Evolutionary conservation across 2,329 filamentous ascomycete genomes (phyloP).

Genomic region (Hymenotorrendiella dingleyae): DNA sequence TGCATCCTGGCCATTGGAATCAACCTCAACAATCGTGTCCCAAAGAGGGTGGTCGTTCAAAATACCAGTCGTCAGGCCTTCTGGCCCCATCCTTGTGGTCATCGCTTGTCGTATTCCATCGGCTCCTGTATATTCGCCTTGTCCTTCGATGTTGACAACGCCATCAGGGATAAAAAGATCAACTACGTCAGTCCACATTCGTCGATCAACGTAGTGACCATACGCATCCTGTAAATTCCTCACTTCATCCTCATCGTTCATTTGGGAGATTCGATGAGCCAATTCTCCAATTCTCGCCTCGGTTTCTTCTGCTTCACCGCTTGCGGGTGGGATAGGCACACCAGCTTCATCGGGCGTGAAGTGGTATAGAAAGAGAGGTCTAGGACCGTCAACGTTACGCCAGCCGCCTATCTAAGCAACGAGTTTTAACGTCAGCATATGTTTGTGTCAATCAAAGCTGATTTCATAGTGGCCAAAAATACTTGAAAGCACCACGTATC

Average conservation of each 20-base stretch:
- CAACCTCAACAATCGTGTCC: slow-evolving; percentile 2
- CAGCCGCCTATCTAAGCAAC: too few species aligned
- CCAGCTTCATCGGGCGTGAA: slow-evolving; percentile 4
- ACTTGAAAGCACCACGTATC: too few species aligned
- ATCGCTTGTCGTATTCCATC: slow-evolving; percentile 2
- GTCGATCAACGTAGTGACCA: slow-evolving; percentile 8
- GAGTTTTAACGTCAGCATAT: too few species aligned
- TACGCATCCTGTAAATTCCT: slow-evolving; percentile 7
- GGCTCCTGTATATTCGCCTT: not conserved
- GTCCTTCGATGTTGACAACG: slow-evolving; percentile 1
- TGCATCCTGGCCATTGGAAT: slow-evolving; percentile 3
- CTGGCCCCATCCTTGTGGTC: slow-evolving; percentile 1
- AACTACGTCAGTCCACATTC: slow-evolving; percentile 7
- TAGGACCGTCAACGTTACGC: slow-evolving; percentile 1
- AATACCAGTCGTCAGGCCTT: slow-evolving; percentile 5
- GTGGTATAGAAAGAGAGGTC: slow-evolving; percentile 5
- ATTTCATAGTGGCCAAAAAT: too few species aligned
- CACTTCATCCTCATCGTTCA: slow-evolving; percentile 7
- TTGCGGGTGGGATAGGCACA: slow-evolving; percentile 4
- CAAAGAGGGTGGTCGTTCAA: slow-evolving; percentile 6
- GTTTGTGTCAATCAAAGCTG: too few species aligned
- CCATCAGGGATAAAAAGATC: slow-evolving; percentile 6
- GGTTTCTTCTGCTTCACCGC: not conserved
- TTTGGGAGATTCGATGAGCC: not conserved
- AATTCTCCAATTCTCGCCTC: not conserved